Evolutionary conservation across 2,329 filamentous ascomycete species (phyloP).

Genomic region (Microdochium bolleyi): DNA sequence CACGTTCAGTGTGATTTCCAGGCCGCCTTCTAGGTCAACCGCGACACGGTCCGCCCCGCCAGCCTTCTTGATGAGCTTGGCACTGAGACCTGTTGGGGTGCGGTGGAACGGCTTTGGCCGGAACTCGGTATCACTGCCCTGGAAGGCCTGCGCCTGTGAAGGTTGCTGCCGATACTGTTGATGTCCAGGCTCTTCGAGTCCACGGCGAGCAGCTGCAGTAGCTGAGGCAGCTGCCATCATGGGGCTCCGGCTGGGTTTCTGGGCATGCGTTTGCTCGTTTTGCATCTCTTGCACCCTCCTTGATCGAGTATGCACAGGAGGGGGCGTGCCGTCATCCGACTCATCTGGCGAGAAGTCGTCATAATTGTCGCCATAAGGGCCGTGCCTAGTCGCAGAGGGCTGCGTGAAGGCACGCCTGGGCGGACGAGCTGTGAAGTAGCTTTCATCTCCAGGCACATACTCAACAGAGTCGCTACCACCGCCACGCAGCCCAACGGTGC

Average conservation of each 20-base stretch:
- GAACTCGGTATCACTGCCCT: background rate
- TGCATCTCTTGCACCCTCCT: background rate
- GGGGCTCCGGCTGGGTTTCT: background rate
- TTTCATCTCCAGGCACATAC: conserved; percentile 47
- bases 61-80: conserved; percentile 49
- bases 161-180: background rate
- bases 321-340: conserved; percentile 2
- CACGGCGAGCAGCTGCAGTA: background rate
- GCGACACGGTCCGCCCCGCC: conserved; percentile 38
- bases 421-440: conserved; percentile 41
- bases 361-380: conserved; percentile 1
- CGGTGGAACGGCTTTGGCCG: conserved; percentile 47
- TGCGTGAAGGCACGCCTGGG: conserved; percentile 17
- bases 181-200: background rate
- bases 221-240: background rate
- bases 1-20: conserved; percentile 84
- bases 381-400: conserved; percentile 9
- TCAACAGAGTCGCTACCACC: conserved; percentile 34
- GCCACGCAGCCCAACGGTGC: conserved; percentile 18
- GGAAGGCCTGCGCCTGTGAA: background rate
- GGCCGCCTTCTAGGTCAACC: conserved; percentile 72
- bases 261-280: background rate
- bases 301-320: background rate
- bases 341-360: conserved; percentile 1
- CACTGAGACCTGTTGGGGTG: conserved; percentile 60